These are phyloP conservation scores for Euphorbia tirucalli DNA, from an alignment of 345 rosid genomes.

Conservation along the genomic window DNA sequence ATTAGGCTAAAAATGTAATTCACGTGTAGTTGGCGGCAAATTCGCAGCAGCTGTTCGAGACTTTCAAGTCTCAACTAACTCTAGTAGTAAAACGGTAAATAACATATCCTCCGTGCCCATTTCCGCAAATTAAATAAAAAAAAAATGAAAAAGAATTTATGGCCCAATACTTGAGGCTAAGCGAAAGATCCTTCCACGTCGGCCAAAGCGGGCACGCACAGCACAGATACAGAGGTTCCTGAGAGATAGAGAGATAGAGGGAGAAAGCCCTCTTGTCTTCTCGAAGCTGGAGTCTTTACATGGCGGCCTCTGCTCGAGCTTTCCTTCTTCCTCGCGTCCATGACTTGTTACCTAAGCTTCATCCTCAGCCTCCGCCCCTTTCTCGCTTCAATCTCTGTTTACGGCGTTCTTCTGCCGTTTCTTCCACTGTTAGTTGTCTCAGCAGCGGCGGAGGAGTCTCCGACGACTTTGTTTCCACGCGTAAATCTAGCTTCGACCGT, in stretches of 20 bases:
- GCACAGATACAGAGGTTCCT: background rate
- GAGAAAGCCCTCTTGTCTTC: background rate
- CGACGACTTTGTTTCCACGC: conserved; percentile 71
- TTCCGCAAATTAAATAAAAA: background rate
- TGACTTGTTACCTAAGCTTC: conserved; percentile 28
- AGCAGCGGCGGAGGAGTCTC: conserved; percentile 40
- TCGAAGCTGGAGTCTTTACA: conserved; percentile 17
- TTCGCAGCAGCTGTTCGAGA: background rate
- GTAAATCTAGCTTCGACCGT: conserved; percentile 60
- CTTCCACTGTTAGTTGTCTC: conserved; percentile 14
- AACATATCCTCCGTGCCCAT: background rate
- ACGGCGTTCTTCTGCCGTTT: conserved; percentile 17
- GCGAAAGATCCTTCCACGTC: conserved; percentile 9
- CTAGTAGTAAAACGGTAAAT: background rate
- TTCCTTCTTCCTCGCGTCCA: conserved; percentile 45
- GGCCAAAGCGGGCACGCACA: background rate
- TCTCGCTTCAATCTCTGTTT: conserved; percentile 17
- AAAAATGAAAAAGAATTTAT: background rate
- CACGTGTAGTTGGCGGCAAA: conserved; percentile 2
- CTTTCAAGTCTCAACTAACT: background rate
- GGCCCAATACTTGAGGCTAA: background rate
- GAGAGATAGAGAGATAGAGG: conserved; percentile 8
- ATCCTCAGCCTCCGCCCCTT: conserved; percentile 16
- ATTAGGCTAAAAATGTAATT: background rate
- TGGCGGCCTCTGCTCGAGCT: conserved; percentile 70